Percentiles rank a stretch among this genome's conserved stretches.
Conservation (phyloP, 1,284 basidiomycete genomes). For the Cryptococcus hybrid region DNA sequence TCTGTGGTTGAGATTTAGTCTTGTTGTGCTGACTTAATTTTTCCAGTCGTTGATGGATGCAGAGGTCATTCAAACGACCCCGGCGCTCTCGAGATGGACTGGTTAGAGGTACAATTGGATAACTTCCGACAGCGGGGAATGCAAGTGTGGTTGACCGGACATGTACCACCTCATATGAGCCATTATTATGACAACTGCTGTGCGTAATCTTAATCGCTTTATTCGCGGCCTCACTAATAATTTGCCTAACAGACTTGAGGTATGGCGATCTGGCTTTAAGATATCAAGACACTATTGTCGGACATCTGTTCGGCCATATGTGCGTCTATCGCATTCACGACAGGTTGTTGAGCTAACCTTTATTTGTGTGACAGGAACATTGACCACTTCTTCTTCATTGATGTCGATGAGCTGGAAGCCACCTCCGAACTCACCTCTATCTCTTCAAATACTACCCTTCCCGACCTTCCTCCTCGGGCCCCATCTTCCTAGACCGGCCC, state of each 20-base stretch:
- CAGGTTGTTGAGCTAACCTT: background rate
- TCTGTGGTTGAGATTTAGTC: background rate
- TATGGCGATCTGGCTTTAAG: slow-evolving; percentile 79
- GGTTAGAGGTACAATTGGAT: slow-evolving; percentile 82
- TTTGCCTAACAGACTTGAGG: slow-evolving; percentile 59
- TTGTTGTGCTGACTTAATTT: slow-evolving; percentile 5
- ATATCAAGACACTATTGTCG: slow-evolving; percentile 87
- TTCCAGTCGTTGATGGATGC: slow-evolving; percentile 60
- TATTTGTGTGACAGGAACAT: slow-evolving; percentile 37
- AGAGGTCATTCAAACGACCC: slow-evolving; percentile 62
- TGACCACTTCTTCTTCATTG: slow-evolving; percentile 53
- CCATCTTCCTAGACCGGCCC: slow-evolving; percentile 14
- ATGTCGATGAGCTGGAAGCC: slow-evolving; percentile 45
- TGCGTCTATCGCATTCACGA: slow-evolving; percentile 33
- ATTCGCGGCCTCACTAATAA: slow-evolving; percentile 9
- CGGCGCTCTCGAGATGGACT: slow-evolving; percentile 81
- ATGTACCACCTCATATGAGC: slow-evolving; percentile 65
- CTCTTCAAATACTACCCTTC: background rate
- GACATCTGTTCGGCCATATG: slow-evolving; percentile 77
- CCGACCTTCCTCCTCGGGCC: slow-evolving; percentile 16
- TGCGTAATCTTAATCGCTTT: slow-evolving; percentile 16
- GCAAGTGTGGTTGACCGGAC: slow-evolving; percentile 63
- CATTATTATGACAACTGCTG: slow-evolving; percentile 81
- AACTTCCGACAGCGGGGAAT: slow-evolving; percentile 69
- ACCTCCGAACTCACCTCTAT: slow-evolving; percentile 7